Evolutionary conservation across 495 filamentous ascomycete species (phyloP), one percentile per base, ranked within the genome.

Genomic region (Xylaria intraflava): DNA sequence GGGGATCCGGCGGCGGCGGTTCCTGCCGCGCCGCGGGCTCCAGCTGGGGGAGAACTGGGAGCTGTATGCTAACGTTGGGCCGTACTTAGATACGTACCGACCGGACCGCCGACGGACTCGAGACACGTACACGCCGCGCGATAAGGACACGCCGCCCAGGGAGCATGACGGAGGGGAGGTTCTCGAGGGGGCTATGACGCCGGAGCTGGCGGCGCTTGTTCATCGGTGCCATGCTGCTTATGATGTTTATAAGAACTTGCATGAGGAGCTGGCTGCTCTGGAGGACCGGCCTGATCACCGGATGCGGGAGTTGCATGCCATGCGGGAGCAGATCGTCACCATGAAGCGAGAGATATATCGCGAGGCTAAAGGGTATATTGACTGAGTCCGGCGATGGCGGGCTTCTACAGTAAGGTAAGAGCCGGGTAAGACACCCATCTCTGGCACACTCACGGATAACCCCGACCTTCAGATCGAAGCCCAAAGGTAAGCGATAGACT

Each of bases 31-130:
- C 4, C 14, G 31, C 4, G 17, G 17, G 1, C 10, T 52, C 3
- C 10, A 12, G 11, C 20, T 52, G 8, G 39, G 49, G 3, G 14
- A 12, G 14, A 45, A 52, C n/a, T 52, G 49, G 49, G 40, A 45
- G 31, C 8, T 31, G 8, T 9, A 52, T 45, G 49, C 49, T 52
- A 52, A 52, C 19, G 49, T 52, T 20, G 49, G 49, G 5, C 49
- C 49, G 39, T 52, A 44, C 40, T 20, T 52, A 52, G 49, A 52
- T 36, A 52, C 49, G 19, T 52, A 52, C 30, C 49, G 49, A 2
- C 49, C 49, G 27, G 29, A 45, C 3, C 10, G 9, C 14, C 27
- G 49, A 35, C 22, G 39, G 2, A 27, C 17, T 3, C 3, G 20
- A 24, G 49, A 52, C 23, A 44, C 49, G 49, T 52, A 52, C 36